These are phyloP conservation scores for Microthlaspi erraticum DNA, from an alignment of 345 rosid genomes.

Conservation along the genomic window DNA sequence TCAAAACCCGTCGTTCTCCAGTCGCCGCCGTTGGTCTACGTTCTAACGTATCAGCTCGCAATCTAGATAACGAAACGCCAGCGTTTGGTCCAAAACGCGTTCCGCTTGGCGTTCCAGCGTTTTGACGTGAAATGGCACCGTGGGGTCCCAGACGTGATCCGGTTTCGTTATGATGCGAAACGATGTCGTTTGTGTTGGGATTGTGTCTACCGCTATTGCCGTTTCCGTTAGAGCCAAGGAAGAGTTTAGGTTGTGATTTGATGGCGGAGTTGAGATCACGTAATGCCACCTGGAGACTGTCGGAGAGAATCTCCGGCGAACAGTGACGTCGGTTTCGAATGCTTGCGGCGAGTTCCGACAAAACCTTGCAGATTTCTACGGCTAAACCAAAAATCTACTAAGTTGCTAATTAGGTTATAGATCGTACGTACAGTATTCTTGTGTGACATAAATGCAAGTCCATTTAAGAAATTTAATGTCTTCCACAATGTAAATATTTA, in stretches of 20 bases:
- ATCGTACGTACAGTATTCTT: too few relatives aligned
- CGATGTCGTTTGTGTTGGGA: slow-evolving; percentile 12
- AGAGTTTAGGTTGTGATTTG: slow-evolving; percentile 77
- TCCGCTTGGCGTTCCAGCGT: slow-evolving; percentile 28
- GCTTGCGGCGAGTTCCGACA: slow-evolving; percentile 65
- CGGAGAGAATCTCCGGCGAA: slow-evolving; percentile 78
- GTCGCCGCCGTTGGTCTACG: slow-evolving; percentile 38
- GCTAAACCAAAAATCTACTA: slow-evolving; percentile 49
- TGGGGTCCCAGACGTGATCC: neutral
- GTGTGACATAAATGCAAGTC: too few relatives aligned
- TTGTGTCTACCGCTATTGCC: slow-evolving; percentile 56
- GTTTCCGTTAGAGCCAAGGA: slow-evolving; percentile 60
- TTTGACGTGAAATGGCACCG: slow-evolving; percentile 36
- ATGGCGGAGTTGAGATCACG: slow-evolving; percentile 74
- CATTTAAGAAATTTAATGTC: too few relatives aligned
- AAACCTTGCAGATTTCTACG: slow-evolving; percentile 62
- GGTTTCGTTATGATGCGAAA: slow-evolving; percentile 8
- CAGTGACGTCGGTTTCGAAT: slow-evolving; percentile 64
- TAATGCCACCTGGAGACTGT: slow-evolving; percentile 71
- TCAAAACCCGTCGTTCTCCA: slow-evolving; percentile 54
- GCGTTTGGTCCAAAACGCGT: slow-evolving; percentile 31
- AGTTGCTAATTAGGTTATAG: neutral
- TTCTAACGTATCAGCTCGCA: slow-evolving; percentile 62
- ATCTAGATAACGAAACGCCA: slow-evolving; percentile 50
- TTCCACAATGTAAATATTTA: neutral